These are phyloP conservation scores for Coemansia sp. DNA, from an alignment of 192 early-diverging fungal species.

Conservation along the genomic window DNA sequence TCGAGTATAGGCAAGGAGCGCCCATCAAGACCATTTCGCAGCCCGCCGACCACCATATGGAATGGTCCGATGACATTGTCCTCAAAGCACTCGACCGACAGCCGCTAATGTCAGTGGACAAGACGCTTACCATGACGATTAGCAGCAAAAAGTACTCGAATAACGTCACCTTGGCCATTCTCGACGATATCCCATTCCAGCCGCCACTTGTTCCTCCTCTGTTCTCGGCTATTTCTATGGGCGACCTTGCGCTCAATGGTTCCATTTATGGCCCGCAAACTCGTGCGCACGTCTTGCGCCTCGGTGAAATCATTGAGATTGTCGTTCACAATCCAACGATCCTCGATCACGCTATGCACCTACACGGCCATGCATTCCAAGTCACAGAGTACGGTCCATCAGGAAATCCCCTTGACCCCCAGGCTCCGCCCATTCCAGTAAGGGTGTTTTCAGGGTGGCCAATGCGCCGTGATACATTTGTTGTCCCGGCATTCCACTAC, in stretches of 20 bases:
- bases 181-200: background rate
- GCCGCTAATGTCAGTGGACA: constrained; percentile 17
- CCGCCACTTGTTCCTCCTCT: background rate
- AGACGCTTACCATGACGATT: background rate
- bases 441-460: constrained; percentile 71
- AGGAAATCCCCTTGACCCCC: constrained; percentile 11
- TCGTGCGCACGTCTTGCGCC: constrained; percentile 23
- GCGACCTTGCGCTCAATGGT: background rate
- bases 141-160: background rate
- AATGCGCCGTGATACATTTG: constrained; percentile 62
- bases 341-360: constrained; percentile 75
- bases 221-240: background rate
- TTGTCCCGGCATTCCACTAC: constrained; percentile 60
- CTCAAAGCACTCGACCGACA: constrained; percentile 7
- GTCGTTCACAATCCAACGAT: constrained; percentile 72
- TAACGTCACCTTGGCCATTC: background rate
- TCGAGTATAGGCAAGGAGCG: constrained; percentile 11
- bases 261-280: constrained; percentile 61
- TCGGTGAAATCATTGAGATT: constrained; percentile 57
- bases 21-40: background rate
- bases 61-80: constrained; percentile 23
- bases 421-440: constrained; percentile 63
- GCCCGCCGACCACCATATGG: background rate
- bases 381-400: constrained; percentile 61
- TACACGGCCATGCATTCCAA: constrained; percentile 82